Base-by-base conservation (phyloP, 495 filamentous ascomycete species). In the Aspergillus wentii region DNA sequence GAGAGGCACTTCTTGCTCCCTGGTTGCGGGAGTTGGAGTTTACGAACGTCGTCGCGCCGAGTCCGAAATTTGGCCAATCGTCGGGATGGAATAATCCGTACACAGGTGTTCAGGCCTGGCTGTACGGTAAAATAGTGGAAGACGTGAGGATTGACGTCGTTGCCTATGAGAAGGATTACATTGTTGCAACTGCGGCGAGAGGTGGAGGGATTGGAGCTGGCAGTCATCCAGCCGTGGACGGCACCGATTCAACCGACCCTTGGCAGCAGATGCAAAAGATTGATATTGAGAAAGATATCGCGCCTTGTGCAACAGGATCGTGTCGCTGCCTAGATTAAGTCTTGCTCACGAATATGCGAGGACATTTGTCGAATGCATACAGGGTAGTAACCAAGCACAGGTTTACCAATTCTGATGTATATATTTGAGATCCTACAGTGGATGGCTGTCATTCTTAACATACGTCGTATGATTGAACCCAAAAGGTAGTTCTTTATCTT, bases 1-100 rank as follows among this genome's bases (percentile, higher is more conserved):
- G 89, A 19, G 88, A 94, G 48, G 89, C 86, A 13, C 66, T 96
- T 33, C 64, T 94, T 22, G 88, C 88, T 3, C 68, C 73, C 2
- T 95, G 88, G 88, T 56, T 95, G 38, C 66, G 69, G 36, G 68
- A 82, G 14, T 51, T 88, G 26, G 79, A 85, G 43, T 87, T 91
- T 38, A 57, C 64, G 31, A 74, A 83, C 39, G 80, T 85, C 5
- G 54, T 74, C 22, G 72, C 75, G 3, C 82, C 83, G 6, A 54
- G 48, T 8, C 57, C 71, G 36, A 29, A 16, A 33, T 31, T 10
- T 23, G 22, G 9, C 10, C 11, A 4, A 15, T 15, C 15, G 25
- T 16, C 28, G 10, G 22, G 42, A 11, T 79, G 74, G 70, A 76
- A 78, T 10, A 64, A 70, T 20, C 57, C 66, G 11, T 69, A 79